Evolutionary conservation across 371 early-diverging fungal genomes (phyloP).

Genomic region (Encephalitozoon hellem): DNA sequence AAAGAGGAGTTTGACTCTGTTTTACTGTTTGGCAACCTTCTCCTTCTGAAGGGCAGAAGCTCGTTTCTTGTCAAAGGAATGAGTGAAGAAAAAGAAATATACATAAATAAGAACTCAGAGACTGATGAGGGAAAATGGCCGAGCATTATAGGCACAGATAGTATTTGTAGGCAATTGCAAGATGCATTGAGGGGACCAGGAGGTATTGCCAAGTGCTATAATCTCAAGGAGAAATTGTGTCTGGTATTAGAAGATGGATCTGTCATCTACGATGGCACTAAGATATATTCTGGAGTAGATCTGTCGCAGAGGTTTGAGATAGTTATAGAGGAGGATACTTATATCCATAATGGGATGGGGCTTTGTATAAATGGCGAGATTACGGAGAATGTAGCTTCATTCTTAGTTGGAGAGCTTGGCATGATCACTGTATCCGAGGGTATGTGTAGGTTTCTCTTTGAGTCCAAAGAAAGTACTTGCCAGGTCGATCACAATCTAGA

Average conservation of each 20-base stretch:
- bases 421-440: background rate
- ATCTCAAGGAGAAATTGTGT: background rate
- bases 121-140: background rate
- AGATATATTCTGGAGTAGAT: background rate
- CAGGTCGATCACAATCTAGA: slow-evolving; percentile 17
- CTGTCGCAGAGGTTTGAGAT: background rate
- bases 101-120: background rate
- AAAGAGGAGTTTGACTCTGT: background rate
- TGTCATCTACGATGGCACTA: background rate
- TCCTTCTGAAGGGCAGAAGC: background rate
- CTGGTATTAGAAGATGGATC: background rate
- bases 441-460: background rate
- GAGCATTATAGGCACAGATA: background rate
- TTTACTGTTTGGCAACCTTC: background rate
- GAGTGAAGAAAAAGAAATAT: background rate
- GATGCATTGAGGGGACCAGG: background rate
- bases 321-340: background rate
- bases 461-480: background rate
- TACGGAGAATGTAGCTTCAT: background rate
- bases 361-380: background rate
- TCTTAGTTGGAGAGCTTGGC: background rate
- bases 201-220: background rate
- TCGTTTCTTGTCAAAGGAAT: background rate
- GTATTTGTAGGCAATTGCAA: background rate
- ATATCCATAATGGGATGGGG: background rate